Evolutionary conservation across 805 yeast species (phyloP).

Genomic region (Metschnikowia reukaufii): DNA sequence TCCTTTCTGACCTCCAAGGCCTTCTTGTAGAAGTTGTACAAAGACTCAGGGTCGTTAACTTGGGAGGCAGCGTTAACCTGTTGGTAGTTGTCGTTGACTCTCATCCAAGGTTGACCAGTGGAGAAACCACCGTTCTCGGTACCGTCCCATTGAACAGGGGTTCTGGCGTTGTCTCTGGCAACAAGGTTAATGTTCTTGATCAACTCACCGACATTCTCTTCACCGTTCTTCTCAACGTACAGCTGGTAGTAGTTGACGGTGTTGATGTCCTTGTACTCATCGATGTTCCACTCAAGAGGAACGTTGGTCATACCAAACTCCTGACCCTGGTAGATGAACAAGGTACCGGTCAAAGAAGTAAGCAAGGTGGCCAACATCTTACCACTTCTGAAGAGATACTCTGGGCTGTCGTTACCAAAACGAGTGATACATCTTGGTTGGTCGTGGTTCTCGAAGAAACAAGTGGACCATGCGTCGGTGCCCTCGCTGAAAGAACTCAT

Average conservation of each 20-base stretch:
- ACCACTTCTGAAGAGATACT: constrained; percentile 40
- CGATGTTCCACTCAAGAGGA: constrained; percentile 45
- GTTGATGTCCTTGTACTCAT: constrained; percentile 52
- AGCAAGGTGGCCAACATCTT: constrained; percentile 50
- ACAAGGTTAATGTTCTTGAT: constrained; percentile 34
- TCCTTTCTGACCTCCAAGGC: constrained; percentile 45
- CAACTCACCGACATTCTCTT: constrained; percentile 26
- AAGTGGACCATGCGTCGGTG: constrained; percentile 59
- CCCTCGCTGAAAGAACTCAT: constrained; percentile 42
- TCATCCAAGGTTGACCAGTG: constrained; percentile 52
- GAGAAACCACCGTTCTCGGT: constrained; percentile 49
- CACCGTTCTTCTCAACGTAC: constrained; percentile 27
- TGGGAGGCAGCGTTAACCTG: constrained; percentile 51
- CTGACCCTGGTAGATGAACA: constrained; percentile 61
- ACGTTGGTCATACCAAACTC: constrained; percentile 58
- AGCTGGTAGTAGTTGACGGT: constrained; percentile 42
- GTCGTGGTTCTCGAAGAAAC: constrained; percentile 59
- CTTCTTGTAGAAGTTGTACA: constrained; percentile 46
- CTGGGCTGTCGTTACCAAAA: constrained; percentile 43
- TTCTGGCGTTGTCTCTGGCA: constrained; percentile 56
- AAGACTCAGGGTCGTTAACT: constrained; percentile 45
- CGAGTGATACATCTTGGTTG: constrained; percentile 56
- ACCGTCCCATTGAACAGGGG: constrained; percentile 57
- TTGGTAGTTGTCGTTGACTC: constrained; percentile 49
- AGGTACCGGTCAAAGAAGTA: constrained; percentile 52